Evolutionary conservation across 2,329 filamentous ascomycete genomes (phyloP).

Genomic region (Trichoderma citrinoviride): DNA sequence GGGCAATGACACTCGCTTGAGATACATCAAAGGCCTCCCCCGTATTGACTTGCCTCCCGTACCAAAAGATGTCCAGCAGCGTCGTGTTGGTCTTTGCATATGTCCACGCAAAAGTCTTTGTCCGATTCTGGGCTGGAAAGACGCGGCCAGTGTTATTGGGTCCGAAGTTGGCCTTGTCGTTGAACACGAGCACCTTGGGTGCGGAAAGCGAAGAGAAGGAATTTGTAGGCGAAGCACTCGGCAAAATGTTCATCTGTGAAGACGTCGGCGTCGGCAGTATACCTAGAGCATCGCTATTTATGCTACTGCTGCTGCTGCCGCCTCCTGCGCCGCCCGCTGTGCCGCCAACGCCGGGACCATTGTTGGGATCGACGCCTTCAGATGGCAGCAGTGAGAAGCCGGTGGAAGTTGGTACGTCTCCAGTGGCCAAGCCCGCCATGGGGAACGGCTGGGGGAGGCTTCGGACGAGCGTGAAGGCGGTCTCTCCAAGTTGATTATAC

Average conservation of each 20-base stretch:
- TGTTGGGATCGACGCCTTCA: not conserved
- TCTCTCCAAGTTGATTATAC: not conserved
- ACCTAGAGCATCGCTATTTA: not conserved
- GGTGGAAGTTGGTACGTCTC: not conserved
- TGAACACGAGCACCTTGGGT: slow-evolving; percentile 9
- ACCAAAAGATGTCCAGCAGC: slow-evolving; percentile 11
- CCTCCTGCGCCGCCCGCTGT: not conserved
- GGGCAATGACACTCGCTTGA: not conserved
- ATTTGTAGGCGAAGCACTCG: not conserved
- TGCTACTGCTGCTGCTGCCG: not conserved
- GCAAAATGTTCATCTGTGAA: not conserved
- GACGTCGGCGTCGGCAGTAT: not conserved
- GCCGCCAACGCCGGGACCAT: not conserved
- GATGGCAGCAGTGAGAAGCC: not conserved
- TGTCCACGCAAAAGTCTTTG: slow-evolving; percentile 13
- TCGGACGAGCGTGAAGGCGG: not conserved
- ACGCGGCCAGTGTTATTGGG: not conserved
- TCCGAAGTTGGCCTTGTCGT: slow-evolving; percentile 6
- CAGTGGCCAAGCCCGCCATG: not conserved
- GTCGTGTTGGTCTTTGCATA: not conserved
- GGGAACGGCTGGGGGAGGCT: not conserved
- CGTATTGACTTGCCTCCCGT: not conserved
- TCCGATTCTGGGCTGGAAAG: not conserved
- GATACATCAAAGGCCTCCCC: not conserved
- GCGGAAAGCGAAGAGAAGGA: not conserved